phyloP scores from a whole-genome alignment of 2,329 filamentous ascomycete species.

The Pleoardoris graminearum region DNA sequence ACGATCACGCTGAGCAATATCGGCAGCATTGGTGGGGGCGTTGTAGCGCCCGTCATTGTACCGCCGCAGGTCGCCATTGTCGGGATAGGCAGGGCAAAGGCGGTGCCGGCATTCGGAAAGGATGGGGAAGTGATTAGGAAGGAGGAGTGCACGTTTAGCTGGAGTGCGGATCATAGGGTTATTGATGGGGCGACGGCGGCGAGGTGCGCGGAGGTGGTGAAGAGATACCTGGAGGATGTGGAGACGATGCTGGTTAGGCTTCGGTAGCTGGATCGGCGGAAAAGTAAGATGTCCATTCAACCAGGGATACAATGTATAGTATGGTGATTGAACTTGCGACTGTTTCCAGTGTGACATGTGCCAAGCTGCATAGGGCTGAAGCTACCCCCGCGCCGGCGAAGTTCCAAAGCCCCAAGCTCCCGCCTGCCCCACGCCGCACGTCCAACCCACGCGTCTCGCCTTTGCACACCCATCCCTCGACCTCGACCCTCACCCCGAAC shows the following conservation, averaged over 20 bases:
- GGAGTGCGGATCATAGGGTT: conserved; percentile 93
- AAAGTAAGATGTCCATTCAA: not conserved
- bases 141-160: conserved; percentile 88
- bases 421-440: not conserved
- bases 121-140: conserved; percentile 66
- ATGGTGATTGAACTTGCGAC: not conserved
- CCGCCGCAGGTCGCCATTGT: conserved; percentile 90
- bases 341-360: not conserved
- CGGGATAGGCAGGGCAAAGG: conserved; percentile 79
- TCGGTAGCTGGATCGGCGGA: conserved; percentile 52
- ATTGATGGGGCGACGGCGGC: conserved; percentile 96
- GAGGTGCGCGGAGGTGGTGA: conserved; percentile 80
- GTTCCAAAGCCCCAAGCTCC: conserved; percentile 1
- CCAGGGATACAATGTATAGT: not conserved
- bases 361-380: not conserved
- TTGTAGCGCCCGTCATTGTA: conserved; percentile 88
- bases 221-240: conserved; percentile 77
- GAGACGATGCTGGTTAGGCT: conserved; percentile 85
- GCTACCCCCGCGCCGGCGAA: not conserved
- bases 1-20: conserved; percentile 98
- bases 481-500: not conserved
- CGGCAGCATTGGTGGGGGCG: conserved; percentile 90
- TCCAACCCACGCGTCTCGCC: not conserved
- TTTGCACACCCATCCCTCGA: not conserved
- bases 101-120: conserved; percentile 74